These are phyloP conservation scores for Talaromyces sp. DNA, from an alignment of 2,329 filamentous ascomycete species.

Conservation along the genomic window DNA sequence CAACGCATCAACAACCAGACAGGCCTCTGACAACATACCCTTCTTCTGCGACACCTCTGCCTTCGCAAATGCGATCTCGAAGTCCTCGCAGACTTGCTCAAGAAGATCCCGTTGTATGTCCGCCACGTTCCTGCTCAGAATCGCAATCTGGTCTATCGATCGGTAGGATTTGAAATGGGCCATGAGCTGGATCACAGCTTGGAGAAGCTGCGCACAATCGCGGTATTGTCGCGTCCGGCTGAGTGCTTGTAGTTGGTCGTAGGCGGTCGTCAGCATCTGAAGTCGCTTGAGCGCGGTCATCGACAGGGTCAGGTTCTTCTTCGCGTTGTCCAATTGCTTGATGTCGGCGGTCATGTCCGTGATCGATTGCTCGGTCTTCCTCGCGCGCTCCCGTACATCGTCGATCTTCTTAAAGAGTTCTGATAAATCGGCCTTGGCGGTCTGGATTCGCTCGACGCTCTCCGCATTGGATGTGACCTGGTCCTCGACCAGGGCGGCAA, in stretches of 20 bases:
- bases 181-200: constrained; percentile 97
- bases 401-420: constrained; percentile 94
- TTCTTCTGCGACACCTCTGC: constrained; percentile 73
- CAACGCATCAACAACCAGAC: constrained; percentile 90
- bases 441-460: constrained; percentile 87
- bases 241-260: constrained; percentile 86
- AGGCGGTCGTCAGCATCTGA: constrained; percentile 99
- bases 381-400: constrained; percentile 81
- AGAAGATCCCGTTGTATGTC: constrained; percentile 90
- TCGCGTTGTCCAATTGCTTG: constrained; percentile 93
- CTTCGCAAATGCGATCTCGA: constrained; percentile 92
- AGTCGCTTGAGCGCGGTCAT: constrained; percentile 97
- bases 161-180: constrained; percentile 97
- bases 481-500: constrained; percentile 69
- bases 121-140: constrained; percentile 85
- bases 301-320: constrained; percentile 91
- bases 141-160: constrained; percentile 96
- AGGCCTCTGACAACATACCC: constrained; percentile 78
- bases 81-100: constrained; percentile 99
- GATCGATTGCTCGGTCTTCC: constrained; percentile 92
- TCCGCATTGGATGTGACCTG: constrained; percentile 86
- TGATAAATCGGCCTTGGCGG: constrained; percentile 84
- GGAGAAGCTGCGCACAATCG: constrained; percentile 89
- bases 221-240: constrained; percentile 87
- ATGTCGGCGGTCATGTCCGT: constrained; percentile 99